Evolutionary conservation across 1,284 basidiomycete species (phyloP), one percentile per base, ranked within the genome.

Genomic region (Wolfiporia cocos): DNA sequence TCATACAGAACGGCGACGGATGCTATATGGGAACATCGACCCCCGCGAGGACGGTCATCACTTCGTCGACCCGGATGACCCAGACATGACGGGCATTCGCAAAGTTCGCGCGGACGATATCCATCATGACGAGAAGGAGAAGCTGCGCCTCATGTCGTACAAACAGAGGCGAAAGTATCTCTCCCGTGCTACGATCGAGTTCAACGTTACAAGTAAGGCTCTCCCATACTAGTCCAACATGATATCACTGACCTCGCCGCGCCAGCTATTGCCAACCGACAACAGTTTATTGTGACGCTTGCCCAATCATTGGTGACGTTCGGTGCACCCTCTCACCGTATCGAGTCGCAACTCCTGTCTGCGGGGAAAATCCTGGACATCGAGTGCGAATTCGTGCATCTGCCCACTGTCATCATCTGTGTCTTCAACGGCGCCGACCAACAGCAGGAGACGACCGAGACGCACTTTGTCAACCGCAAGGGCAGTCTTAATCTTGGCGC

Each of bases 321-420:
- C 50, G 81, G 80, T 14, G 77, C 82, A 17, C 82, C 82, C 1
- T 80, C 78, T n/a, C 81, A 85, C 61, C 76, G 82, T 34, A 74
- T 85, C 53, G 81, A 83, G 56, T 73, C 77, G 0, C 81, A 84
- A 55, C 73, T 85, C 7, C 60, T 68, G 4, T 83, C 90, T 3
- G 86, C 86, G 5, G 85, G 88, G 1, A 73, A 80, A 17, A 88
- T 92, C 42, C 75, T 93, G 10, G 85, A 90, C 54, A 76, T 93
- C 32, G 77, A 88, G 55, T 86, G 84, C 24, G 83, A 86, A 56
- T 87, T 87, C 54, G 80, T 86, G 26, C 82, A 90, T 59, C 70
- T 90, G 11, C 88, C 89, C 5, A 78, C 76, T 11, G 78, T 89
- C 51, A 86, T 91, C 47, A 86, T 92, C 47, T 84, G 81, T 48